Percentiles rank a stretch among this genome's conserved stretches.
Evolutionary conservation across 176 grass and related monocot genomes (phyloP).

Genomic region (Echinochloa phyllopogon): DNA sequence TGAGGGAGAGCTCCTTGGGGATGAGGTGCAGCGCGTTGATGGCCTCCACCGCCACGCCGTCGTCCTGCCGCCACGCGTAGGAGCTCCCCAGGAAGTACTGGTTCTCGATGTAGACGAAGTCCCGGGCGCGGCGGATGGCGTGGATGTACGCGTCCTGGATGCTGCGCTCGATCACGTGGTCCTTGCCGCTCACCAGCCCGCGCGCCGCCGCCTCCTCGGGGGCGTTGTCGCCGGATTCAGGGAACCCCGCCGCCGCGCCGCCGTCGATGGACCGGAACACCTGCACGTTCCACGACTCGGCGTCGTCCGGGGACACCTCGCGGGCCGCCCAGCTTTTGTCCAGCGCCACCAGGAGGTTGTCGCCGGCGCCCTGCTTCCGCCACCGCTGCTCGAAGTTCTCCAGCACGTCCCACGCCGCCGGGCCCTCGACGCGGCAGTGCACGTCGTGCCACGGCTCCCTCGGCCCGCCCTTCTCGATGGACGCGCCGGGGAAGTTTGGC

Average conservation of each 20-base stretch:
- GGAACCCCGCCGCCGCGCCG: constrained; percentile 53
- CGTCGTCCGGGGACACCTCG: constrained; percentile 10
- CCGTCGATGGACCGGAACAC: constrained; percentile 72
- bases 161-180: constrained; percentile 67
- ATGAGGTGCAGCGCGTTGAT: constrained; percentile 70
- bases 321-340: background rate
- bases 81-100: constrained; percentile 81
- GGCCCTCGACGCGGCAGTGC: constrained; percentile 75
- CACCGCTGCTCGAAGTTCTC: constrained; percentile 78
- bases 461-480: constrained; percentile 58
- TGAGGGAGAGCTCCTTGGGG: constrained; percentile 69
- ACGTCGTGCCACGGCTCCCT: constrained; percentile 80
- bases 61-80: constrained; percentile 47
- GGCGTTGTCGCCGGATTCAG: constrained; percentile 34
- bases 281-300: constrained; percentile 57
- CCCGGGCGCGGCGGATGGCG: constrained; percentile 59
- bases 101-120: constrained; percentile 83
- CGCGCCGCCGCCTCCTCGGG: constrained; percentile 35
- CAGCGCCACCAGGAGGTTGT: constrained; percentile 26
- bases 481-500: constrained; percentile 62
- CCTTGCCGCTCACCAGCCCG: constrained; percentile 56
- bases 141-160: constrained; percentile 81
- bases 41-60: constrained; percentile 45
- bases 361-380: constrained; percentile 51
- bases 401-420: constrained; percentile 63